phyloP scores from a whole-genome alignment of 176 grass and related monocot genomes.

The Hordeum marinum region DNA sequence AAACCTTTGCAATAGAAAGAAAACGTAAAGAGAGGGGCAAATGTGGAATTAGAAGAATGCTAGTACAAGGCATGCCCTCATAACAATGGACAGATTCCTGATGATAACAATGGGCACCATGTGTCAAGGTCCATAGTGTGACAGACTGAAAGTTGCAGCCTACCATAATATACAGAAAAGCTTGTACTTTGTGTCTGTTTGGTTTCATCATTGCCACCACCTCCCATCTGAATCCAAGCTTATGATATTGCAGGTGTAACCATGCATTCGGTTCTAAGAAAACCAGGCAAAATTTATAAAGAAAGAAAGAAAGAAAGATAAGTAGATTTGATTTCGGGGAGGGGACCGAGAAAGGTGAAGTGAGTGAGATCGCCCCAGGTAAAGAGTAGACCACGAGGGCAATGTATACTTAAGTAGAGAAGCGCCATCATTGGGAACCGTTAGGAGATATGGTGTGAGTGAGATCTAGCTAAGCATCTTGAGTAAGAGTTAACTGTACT shows the following conservation, averaged over 20 bases:
- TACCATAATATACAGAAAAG: slow-evolving; percentile 19
- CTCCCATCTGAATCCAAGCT: background rate
- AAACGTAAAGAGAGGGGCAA: background rate
- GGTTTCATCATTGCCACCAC: background rate
- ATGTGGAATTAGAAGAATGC: slow-evolving; percentile 17
- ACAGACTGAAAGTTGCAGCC: slow-evolving; percentile 42
- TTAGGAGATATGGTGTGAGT: slow-evolving; percentile 24
- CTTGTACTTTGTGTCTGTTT: slow-evolving; percentile 29
- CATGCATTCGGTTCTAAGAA: background rate
- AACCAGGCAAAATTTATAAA: background rate
- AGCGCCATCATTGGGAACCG: background rate
- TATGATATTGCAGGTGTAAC: background rate
- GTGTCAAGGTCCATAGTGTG: slow-evolving; percentile 33
- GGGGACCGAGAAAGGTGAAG: slow-evolving; percentile 33
- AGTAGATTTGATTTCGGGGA: slow-evolving; percentile 24
- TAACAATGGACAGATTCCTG: slow-evolving; percentile 48
- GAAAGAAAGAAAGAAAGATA: background rate
- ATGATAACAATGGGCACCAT: slow-evolving; percentile 55
- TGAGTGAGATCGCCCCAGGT: slow-evolving; percentile 22
- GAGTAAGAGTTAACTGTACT: background rate
- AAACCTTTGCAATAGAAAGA: slow-evolving; percentile 7
- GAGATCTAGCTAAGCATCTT: slow-evolving; percentile 5
- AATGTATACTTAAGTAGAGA: slow-evolving; percentile 4
- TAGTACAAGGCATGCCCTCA: slow-evolving; percentile 33
- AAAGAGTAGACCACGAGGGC: slow-evolving; percentile 11